These are phyloP conservation scores for Umbelopsis vinacea DNA, from an alignment of 192 early-diverging fungal genomes.

Conservation along the genomic window DNA sequence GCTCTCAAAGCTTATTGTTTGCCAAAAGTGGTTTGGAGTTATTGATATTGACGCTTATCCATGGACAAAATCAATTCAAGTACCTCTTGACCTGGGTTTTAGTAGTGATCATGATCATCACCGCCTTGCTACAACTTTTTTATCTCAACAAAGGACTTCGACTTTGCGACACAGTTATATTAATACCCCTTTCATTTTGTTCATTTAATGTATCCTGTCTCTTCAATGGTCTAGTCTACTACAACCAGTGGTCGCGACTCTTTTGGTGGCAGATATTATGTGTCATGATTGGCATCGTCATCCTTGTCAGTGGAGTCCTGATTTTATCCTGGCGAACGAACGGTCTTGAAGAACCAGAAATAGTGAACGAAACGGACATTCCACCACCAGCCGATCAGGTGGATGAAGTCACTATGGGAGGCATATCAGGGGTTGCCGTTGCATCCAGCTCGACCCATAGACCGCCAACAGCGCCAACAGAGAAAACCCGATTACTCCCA, in stretches of 20 bases:
- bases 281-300: conserved; percentile 67
- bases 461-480: background rate
- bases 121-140: conserved; percentile 65
- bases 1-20: conserved; percentile 74
- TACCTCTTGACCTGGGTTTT: conserved; percentile 72
- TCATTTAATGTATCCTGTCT: conserved; percentile 75
- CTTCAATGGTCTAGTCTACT: conserved; percentile 81
- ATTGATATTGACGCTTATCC: conserved; percentile 59
- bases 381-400: background rate
- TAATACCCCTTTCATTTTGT: conserved; percentile 77
- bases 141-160: conserved; percentile 77
- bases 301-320: conserved; percentile 67
- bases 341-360: conserved; percentile 23
- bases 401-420: conserved; percentile 19
- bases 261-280: conserved; percentile 62
- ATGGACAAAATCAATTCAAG: conserved; percentile 68
- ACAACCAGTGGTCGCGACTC: conserved; percentile 69
- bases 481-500: conserved; percentile 14
- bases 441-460: background rate
- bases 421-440: conserved; percentile 1
- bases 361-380: background rate
- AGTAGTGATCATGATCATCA: conserved; percentile 56
- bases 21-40: conserved; percentile 81
- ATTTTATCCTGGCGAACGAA: conserved; percentile 63
- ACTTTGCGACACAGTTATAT: conserved; percentile 74